Evolutionary conservation across 257 asterid genomes (phyloP), one percentile per base, ranked within the genome.

Genomic region (Lycium ferocissimum): DNA sequence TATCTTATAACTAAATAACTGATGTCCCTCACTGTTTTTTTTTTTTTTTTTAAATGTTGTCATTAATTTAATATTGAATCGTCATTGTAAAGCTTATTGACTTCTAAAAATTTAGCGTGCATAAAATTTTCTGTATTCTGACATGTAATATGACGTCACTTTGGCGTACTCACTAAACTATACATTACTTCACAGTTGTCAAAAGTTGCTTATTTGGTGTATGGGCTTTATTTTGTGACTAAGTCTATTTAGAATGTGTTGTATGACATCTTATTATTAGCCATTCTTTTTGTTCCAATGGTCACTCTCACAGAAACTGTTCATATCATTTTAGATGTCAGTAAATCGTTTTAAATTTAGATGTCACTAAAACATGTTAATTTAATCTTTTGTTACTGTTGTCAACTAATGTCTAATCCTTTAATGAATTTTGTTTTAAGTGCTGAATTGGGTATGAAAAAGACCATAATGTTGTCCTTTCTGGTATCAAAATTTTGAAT

Each of bases 321-420:
- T 76, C 45, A 37, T 76, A 51, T 76, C 26, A 51, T 26, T 76
- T 26, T 51, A 76, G 65, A 26, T 76, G 15, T 76, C 65, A 53
- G 15, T 53, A 26, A 73, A 75, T 51, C n/a, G 47, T 53, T 13
- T 53, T 76, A 26, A 8, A 26, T 76, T 26, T 51, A 76, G 65
- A 26, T 76, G 15, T 76, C 65, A 53, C 26, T 53, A 26, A 73
- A 75, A 76, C n/a, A 26, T 53, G 14, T 53, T 76, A 26, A 8
- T 76, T 76, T 53, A 15, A 49, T 76, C n/a, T 76, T 76, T 26
- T 76, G 82, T 22, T 76, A 76, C 43, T 49, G 4, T 22, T 67
- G 49, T 6, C 72, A 65, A 26, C 72, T 67, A 37, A 22, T 37
- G 20, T 67, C 49, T 37, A 49, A 51, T 76, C 14, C 63, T 57